Evolutionary conservation across 169 alveolate species (phyloP).

Genomic region (Plasmodium gonderi): DNA sequence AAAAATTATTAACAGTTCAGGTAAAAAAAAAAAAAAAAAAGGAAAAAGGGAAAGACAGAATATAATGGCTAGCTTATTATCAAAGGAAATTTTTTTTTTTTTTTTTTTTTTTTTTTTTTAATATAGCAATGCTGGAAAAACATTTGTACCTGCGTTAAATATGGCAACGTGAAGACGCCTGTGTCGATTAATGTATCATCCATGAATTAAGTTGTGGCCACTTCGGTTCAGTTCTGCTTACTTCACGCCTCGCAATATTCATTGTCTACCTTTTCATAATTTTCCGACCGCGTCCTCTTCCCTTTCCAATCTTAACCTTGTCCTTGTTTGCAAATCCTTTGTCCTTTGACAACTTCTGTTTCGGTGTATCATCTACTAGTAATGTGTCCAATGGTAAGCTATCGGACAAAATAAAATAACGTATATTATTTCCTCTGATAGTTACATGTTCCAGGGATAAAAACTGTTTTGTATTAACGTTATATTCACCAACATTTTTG

Average conservation of each 20-base stretch:
- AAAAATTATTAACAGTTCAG: not conserved
- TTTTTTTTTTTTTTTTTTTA: not conserved
- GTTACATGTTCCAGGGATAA: constrained; percentile 83
- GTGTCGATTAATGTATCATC: not conserved
- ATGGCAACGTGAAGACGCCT: not conserved
- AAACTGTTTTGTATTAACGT: constrained; percentile 79
- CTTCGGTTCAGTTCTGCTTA: constrained; percentile 18
- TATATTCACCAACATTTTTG: constrained; percentile 92
- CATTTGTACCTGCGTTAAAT: not conserved
- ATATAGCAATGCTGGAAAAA: not conserved
- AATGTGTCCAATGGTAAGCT: constrained; percentile 95
- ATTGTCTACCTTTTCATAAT: constrained; percentile 33
- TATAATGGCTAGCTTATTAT: constrained; percentile 1
- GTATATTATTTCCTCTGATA: constrained; percentile 93
- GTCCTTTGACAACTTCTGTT: constrained; percentile 87
- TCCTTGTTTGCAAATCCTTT: constrained; percentile 75
- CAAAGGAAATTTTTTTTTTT: not conserved
- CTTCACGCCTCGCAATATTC: constrained; percentile 64
- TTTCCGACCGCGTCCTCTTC: constrained; percentile 84
- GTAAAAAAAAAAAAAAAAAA: not conserved
- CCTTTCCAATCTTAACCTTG: constrained; percentile 79
- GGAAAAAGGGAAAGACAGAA: not conserved
- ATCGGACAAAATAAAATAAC: constrained; percentile 97
- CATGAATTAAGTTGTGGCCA: not conserved
- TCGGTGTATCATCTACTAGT: constrained; percentile 96